phyloP scores from a whole-genome alignment of 352 stramenopile genomes.

The Peronosclerospora sorghi region DNA sequence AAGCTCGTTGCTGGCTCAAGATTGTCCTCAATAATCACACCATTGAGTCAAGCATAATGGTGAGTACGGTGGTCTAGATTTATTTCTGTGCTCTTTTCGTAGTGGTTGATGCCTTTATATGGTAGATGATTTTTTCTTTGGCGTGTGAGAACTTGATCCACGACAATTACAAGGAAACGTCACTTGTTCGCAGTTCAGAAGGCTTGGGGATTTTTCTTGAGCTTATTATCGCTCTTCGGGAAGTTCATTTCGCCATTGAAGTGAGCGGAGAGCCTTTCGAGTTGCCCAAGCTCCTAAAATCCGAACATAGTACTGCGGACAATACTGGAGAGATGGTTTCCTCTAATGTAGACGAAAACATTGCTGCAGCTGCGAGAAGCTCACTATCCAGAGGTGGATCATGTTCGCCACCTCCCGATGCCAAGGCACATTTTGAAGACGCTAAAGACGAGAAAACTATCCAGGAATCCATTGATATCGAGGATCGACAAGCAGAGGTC shows the following conservation, averaged over 20 bases:
- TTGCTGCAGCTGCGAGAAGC: slow-evolving; percentile 19
- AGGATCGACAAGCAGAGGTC: slow-evolving; percentile 21
- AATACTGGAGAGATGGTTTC: slow-evolving; percentile 17
- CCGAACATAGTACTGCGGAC: slow-evolving; percentile 8
- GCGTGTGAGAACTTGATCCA: slow-evolving; percentile 60
- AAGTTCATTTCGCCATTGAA: slow-evolving; percentile 60
- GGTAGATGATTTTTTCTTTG: slow-evolving; percentile 67
- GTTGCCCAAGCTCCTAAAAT: slow-evolving; percentile 7
- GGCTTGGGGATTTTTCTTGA: slow-evolving; percentile 62
- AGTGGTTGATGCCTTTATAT: not conserved
- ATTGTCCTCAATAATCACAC: slow-evolving; percentile 69
- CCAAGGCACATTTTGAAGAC: slow-evolving; percentile 6
- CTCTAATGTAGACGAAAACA: slow-evolving; percentile 23
- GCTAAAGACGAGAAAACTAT: slow-evolving; percentile 10
- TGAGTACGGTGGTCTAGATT: slow-evolving; percentile 9
- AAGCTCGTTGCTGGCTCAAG: slow-evolving; percentile 68
- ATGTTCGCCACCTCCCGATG: slow-evolving; percentile 10
- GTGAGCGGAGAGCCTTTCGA: slow-evolving; percentile 48
- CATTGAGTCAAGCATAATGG: slow-evolving; percentile 67
- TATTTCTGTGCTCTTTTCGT: not conserved
- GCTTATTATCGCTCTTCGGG: slow-evolving; percentile 58
- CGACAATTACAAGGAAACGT: slow-evolving; percentile 73
- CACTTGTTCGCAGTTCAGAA: slow-evolving; percentile 65
- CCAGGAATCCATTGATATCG: slow-evolving; percentile 5
- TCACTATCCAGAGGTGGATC: slow-evolving; percentile 20